These are phyloP conservation scores for Amanita rimosa DNA, from an alignment of 768 basidiomycete species.

Conservation along the genomic window DNA sequence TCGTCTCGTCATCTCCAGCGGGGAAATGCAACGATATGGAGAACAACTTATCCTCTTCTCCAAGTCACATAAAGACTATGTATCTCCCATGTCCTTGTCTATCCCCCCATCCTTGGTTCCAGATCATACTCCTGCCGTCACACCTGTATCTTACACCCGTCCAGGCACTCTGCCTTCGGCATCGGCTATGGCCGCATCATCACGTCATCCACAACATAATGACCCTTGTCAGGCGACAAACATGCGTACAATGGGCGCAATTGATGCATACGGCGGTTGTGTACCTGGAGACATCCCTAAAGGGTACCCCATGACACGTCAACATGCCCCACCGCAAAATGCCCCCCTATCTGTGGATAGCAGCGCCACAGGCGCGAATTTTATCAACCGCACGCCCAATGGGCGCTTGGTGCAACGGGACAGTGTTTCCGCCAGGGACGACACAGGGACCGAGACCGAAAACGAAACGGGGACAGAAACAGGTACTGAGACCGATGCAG, in stretches of 20 bases:
- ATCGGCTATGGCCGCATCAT: not conserved
- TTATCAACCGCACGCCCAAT: slow-evolving; percentile 3
- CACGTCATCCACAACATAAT: slow-evolving; percentile 9
- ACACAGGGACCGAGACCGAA: slow-evolving; percentile 23
- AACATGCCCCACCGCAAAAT: not conserved
- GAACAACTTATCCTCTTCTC: slow-evolving; percentile 78
- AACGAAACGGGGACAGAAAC: slow-evolving; percentile 19
- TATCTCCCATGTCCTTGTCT: slow-evolving; percentile 5
- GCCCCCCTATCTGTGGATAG: not conserved
- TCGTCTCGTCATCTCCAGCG: slow-evolving; percentile 69
- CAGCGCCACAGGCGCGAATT: not conserved
- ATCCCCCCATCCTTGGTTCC: slow-evolving; percentile 15
- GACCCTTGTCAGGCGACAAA: slow-evolving; percentile 3
- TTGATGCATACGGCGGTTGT: slow-evolving; percentile 38
- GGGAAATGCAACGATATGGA: slow-evolving; percentile 94
- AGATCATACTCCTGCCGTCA: slow-evolving; percentile 5
- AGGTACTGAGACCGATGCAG: slow-evolving; percentile 34
- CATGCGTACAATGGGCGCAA: slow-evolving; percentile 36
- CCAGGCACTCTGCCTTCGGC: slow-evolving; percentile 5
- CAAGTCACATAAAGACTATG: slow-evolving; percentile 16
- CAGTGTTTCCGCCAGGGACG: slow-evolving; percentile 13
- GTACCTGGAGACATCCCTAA: slow-evolving; percentile 18
- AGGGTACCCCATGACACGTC: slow-evolving; percentile 1
- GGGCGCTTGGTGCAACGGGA: slow-evolving; percentile 5
- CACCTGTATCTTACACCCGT: not conserved